Evolutionary conservation across 305 asterid species (phyloP).

Genomic region (Solanum hybrid): DNA sequence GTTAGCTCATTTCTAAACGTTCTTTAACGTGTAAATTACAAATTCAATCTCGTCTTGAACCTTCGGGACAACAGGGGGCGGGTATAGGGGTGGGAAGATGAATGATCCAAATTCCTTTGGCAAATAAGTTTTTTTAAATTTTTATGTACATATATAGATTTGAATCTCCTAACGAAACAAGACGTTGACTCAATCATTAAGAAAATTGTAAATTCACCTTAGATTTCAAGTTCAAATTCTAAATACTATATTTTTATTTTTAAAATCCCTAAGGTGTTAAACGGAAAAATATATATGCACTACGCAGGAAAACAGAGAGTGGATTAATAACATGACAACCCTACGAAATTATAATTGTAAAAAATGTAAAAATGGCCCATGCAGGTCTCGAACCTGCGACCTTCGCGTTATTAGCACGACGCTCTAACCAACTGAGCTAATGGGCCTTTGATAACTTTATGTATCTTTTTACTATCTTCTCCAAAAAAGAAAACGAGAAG

Average conservation of each 20-base stretch:
- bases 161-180: neutral
- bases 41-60: neutral
- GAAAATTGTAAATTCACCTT: too few species aligned
- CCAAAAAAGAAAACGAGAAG: neutral
- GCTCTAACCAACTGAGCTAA: constrained; percentile 66
- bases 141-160: too few species aligned
- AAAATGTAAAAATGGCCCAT: neutral
- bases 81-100: neutral
- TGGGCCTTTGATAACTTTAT: neutral
- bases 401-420: constrained; percentile 77
- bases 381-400: constrained; percentile 34
- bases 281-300: too few species aligned
- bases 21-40: too few species aligned
- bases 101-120: neutral
- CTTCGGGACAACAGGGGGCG: neutral
- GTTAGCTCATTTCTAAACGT: too few species aligned
- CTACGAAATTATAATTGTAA: neutral
- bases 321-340: neutral
- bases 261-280: neutral
- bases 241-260: too few species aligned
- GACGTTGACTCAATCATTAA: neutral
- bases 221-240: neutral
- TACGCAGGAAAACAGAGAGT: neutral
- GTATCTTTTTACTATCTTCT: accelerated
- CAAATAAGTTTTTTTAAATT: too few species aligned